Percentiles rank a stretch among this genome's conserved stretches.
These are phyloP conservation scores for Leishmania turanica DNA, from an alignment of 208 protist genomes.

Conservation along the genomic window DNA sequence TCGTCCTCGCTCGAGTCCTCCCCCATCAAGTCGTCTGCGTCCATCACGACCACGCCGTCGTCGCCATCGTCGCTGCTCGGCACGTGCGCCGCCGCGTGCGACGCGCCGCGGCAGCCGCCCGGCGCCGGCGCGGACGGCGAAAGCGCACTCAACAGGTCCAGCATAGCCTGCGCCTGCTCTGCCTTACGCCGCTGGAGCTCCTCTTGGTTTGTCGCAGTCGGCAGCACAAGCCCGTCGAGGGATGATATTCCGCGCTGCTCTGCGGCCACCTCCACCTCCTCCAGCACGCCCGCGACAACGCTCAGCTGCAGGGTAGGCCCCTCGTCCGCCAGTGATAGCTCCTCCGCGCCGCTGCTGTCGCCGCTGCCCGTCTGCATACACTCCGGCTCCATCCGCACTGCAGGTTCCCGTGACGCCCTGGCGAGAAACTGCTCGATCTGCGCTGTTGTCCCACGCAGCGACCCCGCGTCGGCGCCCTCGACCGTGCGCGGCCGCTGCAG, in stretches of 20 bases:
- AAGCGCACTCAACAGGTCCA: constrained; percentile 72
- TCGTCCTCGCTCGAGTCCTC: constrained; percentile 63
- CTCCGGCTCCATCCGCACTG: constrained; percentile 59
- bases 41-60: constrained; percentile 65
- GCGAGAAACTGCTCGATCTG: constrained; percentile 66
- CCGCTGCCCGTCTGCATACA: constrained; percentile 10
- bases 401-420: constrained; percentile 41
- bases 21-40: constrained; percentile 64
- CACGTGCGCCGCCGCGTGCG: constrained; percentile 7
- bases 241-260: constrained; percentile 6
- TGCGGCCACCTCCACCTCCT: constrained; percentile 29
- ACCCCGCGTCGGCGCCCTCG: constrained; percentile 18
- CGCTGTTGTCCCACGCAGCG: constrained; percentile 44
- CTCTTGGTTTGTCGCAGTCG: constrained; percentile 47
- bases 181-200: constrained; percentile 51
- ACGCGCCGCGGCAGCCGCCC: background rate
- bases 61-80: constrained; percentile 23
- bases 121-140: constrained; percentile 5
- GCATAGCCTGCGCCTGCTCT: constrained; percentile 78
- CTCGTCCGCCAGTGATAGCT: background rate
- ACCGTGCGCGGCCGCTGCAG: constrained; percentile 18
- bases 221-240: constrained; percentile 62
- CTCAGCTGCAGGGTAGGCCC: constrained; percentile 61
- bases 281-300: constrained; percentile 85
- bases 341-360: background rate